Evolutionary conservation across 108 stramenopile species (phyloP).

Genomic region (Craspedostauros australis): DNA sequence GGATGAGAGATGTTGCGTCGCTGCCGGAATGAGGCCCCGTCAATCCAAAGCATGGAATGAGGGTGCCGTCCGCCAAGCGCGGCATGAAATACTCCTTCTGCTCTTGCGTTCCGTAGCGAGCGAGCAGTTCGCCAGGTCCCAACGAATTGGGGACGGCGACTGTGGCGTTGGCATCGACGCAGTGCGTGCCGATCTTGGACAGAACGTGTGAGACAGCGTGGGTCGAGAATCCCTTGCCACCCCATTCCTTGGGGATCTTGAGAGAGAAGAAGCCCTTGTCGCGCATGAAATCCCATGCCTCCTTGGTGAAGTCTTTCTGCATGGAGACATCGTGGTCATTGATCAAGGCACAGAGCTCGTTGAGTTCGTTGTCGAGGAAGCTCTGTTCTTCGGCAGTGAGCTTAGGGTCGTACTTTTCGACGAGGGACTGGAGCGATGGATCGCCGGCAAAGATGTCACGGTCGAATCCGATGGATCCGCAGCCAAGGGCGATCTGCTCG

Average conservation of each 20-base stretch:
- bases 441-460: slow-evolving; percentile 91
- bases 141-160: slow-evolving; percentile 97
- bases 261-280: slow-evolving; percentile 92
- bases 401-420: slow-evolving; percentile 84
- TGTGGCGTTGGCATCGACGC: slow-evolving; percentile 89
- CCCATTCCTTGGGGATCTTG: slow-evolving; percentile 96
- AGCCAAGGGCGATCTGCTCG: slow-evolving; percentile 94
- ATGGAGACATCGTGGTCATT: slow-evolving; percentile 90
- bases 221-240: slow-evolving; percentile 92
- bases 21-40: slow-evolving; percentile 95
- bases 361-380: slow-evolving; percentile 89
- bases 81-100: slow-evolving; percentile 96
- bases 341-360: slow-evolving; percentile 78
- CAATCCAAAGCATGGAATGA: slow-evolving; percentile 97
- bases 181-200: slow-evolving; percentile 87
- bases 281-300: slow-evolving; percentile 93
- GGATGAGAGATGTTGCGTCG: slow-evolving; percentile 94
- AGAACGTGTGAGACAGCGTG: slow-evolving; percentile 88
- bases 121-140: slow-evolving; percentile 94
- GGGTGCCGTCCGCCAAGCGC: slow-evolving; percentile 88
- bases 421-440: slow-evolving; percentile 82
- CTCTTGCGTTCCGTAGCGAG: slow-evolving; percentile 87
- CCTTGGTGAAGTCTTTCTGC: slow-evolving; percentile 83
- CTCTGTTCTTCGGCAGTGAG: slow-evolving; percentile 66
- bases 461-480: slow-evolving; percentile 97